phyloP scores from a whole-genome alignment of 352 stramenopile species.

The Phytopythium vexans region DNA sequence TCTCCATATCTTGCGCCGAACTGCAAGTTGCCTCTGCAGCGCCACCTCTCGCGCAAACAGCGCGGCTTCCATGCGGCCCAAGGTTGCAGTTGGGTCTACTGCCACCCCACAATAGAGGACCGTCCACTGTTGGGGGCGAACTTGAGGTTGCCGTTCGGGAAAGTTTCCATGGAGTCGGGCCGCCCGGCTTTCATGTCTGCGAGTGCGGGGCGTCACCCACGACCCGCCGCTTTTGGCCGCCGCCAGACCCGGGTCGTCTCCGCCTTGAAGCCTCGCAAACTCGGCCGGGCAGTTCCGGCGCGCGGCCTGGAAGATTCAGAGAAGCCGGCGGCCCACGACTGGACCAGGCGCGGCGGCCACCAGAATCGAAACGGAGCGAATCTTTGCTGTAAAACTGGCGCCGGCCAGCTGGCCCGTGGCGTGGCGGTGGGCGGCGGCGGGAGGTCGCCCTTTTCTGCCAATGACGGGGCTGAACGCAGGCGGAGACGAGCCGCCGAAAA shows the following conservation, averaged over 20 bases:
- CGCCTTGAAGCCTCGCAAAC: no score
- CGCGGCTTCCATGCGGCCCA: not conserved
- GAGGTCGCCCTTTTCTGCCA: not conserved
- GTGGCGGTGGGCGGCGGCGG: not conserved
- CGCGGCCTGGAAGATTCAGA: constrained; percentile 4
- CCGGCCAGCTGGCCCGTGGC: not conserved
- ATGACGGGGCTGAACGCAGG: constrained; percentile 1
- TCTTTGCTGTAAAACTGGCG: not conserved
- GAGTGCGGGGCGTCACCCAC: no score
- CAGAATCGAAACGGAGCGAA: constrained; percentile 1
- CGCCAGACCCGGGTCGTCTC: no score
- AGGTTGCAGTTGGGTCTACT: constrained; percentile 4
- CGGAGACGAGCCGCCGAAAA: not conserved
- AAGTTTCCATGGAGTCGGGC: no score
- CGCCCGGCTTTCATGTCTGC: no score
- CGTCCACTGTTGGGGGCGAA: not conserved
- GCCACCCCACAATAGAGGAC: not conserved
- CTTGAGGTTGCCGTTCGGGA: not conserved
- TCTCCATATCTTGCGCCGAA: not conserved
- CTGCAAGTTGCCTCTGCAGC: not conserved
- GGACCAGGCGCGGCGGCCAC: not conserved
- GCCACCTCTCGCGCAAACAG: not conserved
- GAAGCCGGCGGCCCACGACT: not conserved
- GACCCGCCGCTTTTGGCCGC: no score
- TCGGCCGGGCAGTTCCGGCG: no score